phyloP scores from a whole-genome alignment of 2,329 filamentous ascomycete species.

The Beauveria australis region DNA sequence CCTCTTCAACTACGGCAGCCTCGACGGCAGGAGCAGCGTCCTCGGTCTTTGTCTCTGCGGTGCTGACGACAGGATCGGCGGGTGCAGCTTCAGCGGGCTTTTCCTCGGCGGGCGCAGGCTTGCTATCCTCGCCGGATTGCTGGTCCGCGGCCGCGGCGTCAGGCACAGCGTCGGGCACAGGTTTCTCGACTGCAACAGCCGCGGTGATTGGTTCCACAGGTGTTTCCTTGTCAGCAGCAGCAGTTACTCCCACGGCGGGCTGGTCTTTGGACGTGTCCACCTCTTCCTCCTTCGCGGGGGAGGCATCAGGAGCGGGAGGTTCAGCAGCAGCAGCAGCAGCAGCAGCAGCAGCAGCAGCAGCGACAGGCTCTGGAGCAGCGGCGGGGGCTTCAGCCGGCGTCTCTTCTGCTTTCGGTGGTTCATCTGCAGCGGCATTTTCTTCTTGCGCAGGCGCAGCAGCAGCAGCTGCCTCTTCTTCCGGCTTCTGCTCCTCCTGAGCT shows the following conservation, averaged over 20 bases:
- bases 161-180: background rate
- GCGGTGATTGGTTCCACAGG: background rate
- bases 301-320: background rate
- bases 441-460: background rate
- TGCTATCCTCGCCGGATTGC: background rate
- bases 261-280: background rate
- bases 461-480: background rate
- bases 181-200: background rate
- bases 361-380: background rate
- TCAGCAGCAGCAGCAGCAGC: slow-evolving; percentile 2
- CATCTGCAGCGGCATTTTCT: slow-evolving; percentile 1
- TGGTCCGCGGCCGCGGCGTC: background rate
- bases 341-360: slow-evolving; percentile 2
- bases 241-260: background rate
- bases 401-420: background rate
- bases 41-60: background rate
- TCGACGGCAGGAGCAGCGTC: background rate
- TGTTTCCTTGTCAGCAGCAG: slow-evolving; percentile 3
- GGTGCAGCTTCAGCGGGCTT: background rate
- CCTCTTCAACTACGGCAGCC: background rate
- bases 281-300: background rate
- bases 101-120: background rate
- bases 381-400: slow-evolving; percentile 3
- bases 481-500: background rate
- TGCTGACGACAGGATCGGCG: too few species aligned